These are phyloP conservation scores for Geum urbanum DNA, from an alignment of 306 rosid genomes.

Conservation along the genomic window DNA sequence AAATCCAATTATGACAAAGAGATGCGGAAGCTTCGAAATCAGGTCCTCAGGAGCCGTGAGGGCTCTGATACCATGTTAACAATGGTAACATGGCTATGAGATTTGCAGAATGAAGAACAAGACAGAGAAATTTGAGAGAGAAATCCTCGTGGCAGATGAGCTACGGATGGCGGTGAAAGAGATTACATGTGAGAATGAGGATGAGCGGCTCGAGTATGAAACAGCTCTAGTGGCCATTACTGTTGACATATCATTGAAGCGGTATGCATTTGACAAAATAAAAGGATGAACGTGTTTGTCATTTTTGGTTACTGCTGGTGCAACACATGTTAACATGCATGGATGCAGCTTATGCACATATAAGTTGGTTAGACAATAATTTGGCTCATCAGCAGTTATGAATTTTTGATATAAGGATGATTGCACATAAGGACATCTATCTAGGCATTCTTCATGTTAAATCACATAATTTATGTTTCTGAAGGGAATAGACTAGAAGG, in stretches of 20 bases:
- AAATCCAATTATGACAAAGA: no score
- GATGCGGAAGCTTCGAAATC: no score
- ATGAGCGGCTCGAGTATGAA: slow-evolving; percentile 63
- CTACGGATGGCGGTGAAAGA: slow-evolving; percentile 91
- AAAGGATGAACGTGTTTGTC: neutral
- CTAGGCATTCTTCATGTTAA: neutral
- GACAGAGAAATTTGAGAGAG: no score
- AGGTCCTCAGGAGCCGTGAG: no score
- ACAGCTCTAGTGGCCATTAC: slow-evolving; percentile 80
- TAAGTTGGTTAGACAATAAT: neutral
- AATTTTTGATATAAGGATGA: slow-evolving; percentile 8
- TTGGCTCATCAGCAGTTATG: neutral
- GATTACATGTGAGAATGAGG: slow-evolving; percentile 58
- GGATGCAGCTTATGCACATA: neutral
- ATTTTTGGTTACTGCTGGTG: neutral
- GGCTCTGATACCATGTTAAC: no score
- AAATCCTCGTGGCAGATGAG: slow-evolving; percentile 46
- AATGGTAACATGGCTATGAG: no score
- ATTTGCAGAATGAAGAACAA: no score
- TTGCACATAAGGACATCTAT: neutral
- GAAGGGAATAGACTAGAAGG: neutral
- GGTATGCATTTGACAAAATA: slow-evolving; percentile 28
- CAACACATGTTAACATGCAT: neutral
- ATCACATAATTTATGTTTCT: neutral
- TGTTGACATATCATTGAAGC: slow-evolving; percentile 73